Evolutionary conservation across 2,329 filamentous ascomycete species (phyloP), one percentile per base, ranked within the genome.

Genomic region (Paraphaeosphaeria minitans): DNA sequence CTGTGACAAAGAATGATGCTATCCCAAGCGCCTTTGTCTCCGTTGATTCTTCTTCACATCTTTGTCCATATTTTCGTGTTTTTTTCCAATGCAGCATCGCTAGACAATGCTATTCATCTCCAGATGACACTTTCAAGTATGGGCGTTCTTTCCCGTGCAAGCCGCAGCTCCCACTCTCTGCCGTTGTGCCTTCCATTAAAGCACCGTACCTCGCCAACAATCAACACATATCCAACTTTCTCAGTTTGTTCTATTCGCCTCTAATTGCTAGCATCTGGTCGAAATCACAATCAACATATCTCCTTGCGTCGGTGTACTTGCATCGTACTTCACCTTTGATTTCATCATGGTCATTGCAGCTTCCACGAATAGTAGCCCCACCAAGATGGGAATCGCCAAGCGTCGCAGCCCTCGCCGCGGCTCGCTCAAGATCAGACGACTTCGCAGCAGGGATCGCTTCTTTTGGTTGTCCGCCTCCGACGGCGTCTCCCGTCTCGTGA

Each of bases 381-480:
- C 24, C 37, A 46, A n/a, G 45, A 50, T 42, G 2, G 55, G 57
- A 45, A 31, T 62, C 33, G 29, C 24, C 43, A 63, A 63, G 21
- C 49, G 41, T 55, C 41, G 21, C 41, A 42, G 16, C 43, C 31
- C 39, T 14, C 53, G 37, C 53, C 48, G 48, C 22, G 33, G 48
- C 33, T 51, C 48, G 1, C 31, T 51, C 49, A 59, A 37, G 21
- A 16, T 52, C 21, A 39, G 35, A 24, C 27, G n/a, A 13, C 45
- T 56, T 42, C 49, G 53, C 24, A 58, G 49, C 16, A 24, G 24
- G 19, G 31, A 57, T 24, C 42, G 53, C 14, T 57, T 53, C 58
- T 64, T 66, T 53, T 57, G 50, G 53, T 65, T 62, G 52, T 55
- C 22, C 31, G 41, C 42, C 19, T 16, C 41, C 42, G 57, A 59